Conservation (phyloP, 768 basidiomycete species). For the Brasilioporus rufonigricans region DNA sequence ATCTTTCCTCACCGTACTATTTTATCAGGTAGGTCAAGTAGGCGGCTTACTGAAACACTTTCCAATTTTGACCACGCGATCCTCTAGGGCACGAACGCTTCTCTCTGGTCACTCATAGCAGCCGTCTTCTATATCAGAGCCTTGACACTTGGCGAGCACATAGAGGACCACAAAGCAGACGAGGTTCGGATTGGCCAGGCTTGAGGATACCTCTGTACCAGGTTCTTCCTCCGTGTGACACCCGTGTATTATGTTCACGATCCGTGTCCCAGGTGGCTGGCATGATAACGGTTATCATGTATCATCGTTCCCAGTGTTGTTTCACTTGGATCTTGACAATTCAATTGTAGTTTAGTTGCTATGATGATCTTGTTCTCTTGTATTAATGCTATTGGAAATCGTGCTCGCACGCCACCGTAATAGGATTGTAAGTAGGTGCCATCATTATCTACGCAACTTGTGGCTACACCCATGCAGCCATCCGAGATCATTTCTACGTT, state of each 20-base stretch:
- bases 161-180: constrained; percentile 63
- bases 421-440: neutral
- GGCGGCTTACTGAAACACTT: neutral
- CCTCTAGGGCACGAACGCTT: constrained; percentile 78
- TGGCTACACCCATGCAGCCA: constrained; percentile 15
- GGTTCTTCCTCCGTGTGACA: neutral
- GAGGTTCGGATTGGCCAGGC: constrained; percentile 42
- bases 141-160: constrained; percentile 62
- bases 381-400: neutral
- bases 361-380: neutral
- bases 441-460: neutral
- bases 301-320: neutral
- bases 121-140: constrained; percentile 66
- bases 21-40: constrained; percentile 64
- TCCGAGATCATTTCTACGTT: constrained; percentile 56
- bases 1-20: constrained; percentile 59
- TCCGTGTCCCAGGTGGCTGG: neutral
- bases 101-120: constrained; percentile 77
- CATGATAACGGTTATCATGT: neutral
- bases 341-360: constrained; percentile 4
- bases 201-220: constrained; percentile 32
- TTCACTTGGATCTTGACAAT: neutral
- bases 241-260: neutral
- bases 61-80: neutral
- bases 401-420: constrained; percentile 12